Percentiles rank a stretch among this genome's conserved stretches.
phyloP scores from a whole-genome alignment of 169 alveolate genomes.

The Cryptosporidium xiaoi region DNA sequence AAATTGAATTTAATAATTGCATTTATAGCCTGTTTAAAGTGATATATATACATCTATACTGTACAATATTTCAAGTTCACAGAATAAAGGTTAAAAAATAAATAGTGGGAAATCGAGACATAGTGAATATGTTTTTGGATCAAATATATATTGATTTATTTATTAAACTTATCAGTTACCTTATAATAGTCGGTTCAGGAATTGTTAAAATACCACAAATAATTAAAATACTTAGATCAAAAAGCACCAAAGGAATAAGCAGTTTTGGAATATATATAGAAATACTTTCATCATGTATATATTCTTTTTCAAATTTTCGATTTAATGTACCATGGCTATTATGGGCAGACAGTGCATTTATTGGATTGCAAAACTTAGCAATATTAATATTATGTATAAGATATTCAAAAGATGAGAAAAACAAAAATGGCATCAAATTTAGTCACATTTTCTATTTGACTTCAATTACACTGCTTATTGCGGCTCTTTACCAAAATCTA shows the following conservation, averaged over 20 bases:
- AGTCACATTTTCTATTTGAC: constrained; percentile 41
- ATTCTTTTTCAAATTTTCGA: constrained; percentile 43
- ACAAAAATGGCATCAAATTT: background rate
- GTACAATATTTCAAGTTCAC: too few species aligned
- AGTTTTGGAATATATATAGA: constrained; percentile 60
- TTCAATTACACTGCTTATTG: constrained; percentile 24
- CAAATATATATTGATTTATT: constrained; percentile 3
- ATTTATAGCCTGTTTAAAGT: too few species aligned
- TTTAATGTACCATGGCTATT: constrained; percentile 54
- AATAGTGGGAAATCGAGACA: background rate
- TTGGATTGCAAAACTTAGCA: constrained; percentile 45
- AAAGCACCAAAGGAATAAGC: constrained; percentile 63
- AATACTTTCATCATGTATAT: constrained; percentile 55
- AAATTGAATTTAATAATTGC: too few species aligned
- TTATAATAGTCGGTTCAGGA: constrained; percentile 59
- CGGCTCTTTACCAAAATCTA: constrained; percentile 23
- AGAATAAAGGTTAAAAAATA: too few species aligned
- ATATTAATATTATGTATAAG: constrained; percentile 40
- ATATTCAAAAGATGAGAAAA: constrained; percentile 13
- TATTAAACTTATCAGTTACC: constrained; percentile 19
- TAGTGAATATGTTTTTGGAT: background rate
- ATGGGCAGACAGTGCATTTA: constrained; percentile 68
- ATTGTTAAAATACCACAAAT: constrained; percentile 67
- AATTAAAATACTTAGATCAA: constrained; percentile 50
- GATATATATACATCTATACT: too few species aligned